Base-by-base conservation (phyloP, 768 basidiomycete genomes). In the Termitomyces sp. region DNA sequence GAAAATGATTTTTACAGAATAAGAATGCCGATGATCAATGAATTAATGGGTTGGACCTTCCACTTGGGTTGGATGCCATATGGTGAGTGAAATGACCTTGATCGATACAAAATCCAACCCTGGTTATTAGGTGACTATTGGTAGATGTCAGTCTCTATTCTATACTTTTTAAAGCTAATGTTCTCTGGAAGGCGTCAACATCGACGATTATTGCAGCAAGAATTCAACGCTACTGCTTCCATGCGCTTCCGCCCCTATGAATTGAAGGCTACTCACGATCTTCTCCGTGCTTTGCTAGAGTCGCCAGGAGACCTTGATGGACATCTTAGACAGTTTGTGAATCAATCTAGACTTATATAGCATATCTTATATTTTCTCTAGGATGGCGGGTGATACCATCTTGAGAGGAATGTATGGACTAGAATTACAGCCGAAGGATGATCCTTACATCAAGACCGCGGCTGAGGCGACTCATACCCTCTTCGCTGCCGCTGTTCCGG, bases 331-430 rank as follows among this genome's bases (percentile, higher is more conserved):
- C 51, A 62, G 61, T 62, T 14, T 6, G 62, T 44, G 21, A 12
- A n/a, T 15, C 5, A n/a, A 35, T 9, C 17, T 9, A 9, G 6
- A 14, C n/a, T 22, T 40, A 3, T 19, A 5, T 21, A 30, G 10
- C 7, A 22, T 12, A 11, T 37, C 35, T 32, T 30, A 22, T n/a
- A 14, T 17, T 28, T 15, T 24, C 12, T 41, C 35, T 22, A 61
- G 60, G 2, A 51, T 63, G 53, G 55, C 62, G 3, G 62, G 68
- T 12, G 67, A 64, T 12, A 62, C 68, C 3, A 68, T 70, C 7
- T 59, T 74, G 0, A 60, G 62, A n/a, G 61, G 71, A 28, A 66
- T 62, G 6, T 75, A 75, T 53, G 74, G 74, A 5, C 58, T 72
- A 40, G 59, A 69, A 12, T 55, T 70, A 9, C 57, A 61, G 19